phyloP scores from a whole-genome alignment of 495 filamentous ascomycete species.

The Astrocystis sublimbata region DNA sequence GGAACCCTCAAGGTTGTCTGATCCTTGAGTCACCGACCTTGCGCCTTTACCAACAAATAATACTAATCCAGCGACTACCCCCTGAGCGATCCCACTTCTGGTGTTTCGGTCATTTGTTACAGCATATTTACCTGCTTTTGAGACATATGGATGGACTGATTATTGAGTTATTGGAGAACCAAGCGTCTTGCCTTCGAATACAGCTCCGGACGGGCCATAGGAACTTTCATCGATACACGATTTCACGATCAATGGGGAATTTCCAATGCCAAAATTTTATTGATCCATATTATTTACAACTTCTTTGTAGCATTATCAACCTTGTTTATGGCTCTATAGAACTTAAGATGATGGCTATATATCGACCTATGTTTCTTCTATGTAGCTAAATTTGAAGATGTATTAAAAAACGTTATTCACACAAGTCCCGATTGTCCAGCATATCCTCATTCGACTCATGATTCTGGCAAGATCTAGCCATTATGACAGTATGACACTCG shows the following conservation, averaged over 20 bases:
- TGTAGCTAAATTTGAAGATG: too few relatives aligned
- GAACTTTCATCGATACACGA: background rate
- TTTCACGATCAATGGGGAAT: background rate
- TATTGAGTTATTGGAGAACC: background rate
- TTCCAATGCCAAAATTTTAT: background rate
- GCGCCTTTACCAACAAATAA: background rate
- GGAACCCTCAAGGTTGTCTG: conserved; percentile 35
- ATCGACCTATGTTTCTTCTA: too few relatives aligned
- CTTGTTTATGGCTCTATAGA: background rate
- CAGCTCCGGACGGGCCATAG: too few relatives aligned
- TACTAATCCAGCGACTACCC: background rate
- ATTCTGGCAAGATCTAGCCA: too few relatives aligned
- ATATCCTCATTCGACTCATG: too few relatives aligned
- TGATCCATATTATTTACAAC: background rate
- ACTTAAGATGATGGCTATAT: too few relatives aligned
- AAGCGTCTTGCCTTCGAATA: background rate
- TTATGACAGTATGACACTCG: too few relatives aligned
- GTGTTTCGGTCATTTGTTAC: background rate
- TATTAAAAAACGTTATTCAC: too few relatives aligned
- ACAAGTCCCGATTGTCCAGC: too few relatives aligned
- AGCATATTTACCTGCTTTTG: background rate
- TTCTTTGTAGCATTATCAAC: background rate
- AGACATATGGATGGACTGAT: background rate
- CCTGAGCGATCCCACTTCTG: background rate
- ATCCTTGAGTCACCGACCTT: conserved; percentile 1